Evolutionary conservation across 75 land plant genomes (phyloP).

Genomic region (Pinus taeda): DNA sequence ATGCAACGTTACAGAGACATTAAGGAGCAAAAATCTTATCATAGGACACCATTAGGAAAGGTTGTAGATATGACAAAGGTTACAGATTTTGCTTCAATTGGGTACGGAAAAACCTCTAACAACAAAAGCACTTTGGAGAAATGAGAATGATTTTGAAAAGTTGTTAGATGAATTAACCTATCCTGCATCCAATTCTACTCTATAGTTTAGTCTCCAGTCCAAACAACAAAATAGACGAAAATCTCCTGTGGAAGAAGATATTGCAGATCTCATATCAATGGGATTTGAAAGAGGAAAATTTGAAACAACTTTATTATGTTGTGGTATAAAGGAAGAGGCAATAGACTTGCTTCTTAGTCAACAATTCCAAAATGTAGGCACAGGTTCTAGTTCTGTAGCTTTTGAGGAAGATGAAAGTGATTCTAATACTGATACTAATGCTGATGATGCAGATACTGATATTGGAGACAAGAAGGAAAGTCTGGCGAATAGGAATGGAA

Average conservation of each 20-base stretch:
- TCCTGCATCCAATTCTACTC: slow-evolving; percentile 53
- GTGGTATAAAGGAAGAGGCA: slow-evolving; percentile 23
- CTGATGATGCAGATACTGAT: too few relatives aligned
- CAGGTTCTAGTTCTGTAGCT: background rate
- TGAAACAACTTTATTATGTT: slow-evolving; percentile 31
- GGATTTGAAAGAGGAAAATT: slow-evolving; percentile 64
- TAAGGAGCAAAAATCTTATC: too few relatives aligned
- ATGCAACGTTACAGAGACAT: slow-evolving; percentile 41
- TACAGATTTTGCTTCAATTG: slow-evolving; percentile 61
- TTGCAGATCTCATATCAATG: slow-evolving; percentile 67
- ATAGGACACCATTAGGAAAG: background rate
- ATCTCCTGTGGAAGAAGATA: slow-evolving; percentile 18
- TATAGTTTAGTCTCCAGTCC: slow-evolving; percentile 37
- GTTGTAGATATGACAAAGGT: slow-evolving; percentile 3
- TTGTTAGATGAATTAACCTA: slow-evolving; percentile 81
- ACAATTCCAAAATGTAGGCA: background rate
- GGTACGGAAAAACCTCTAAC: slow-evolving; percentile 71
- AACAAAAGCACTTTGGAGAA: slow-evolving; percentile 90
- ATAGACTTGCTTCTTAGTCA: slow-evolving; percentile 26
- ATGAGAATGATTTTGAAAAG: slow-evolving; percentile 72
- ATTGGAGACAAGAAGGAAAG: background rate
- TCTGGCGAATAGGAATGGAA: too few relatives aligned
- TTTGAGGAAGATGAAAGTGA: background rate
- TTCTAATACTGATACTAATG: background rate
- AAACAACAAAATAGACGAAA: slow-evolving; percentile 31